Evolutionary conservation across 345 rosid species (phyloP).

Genomic region (Odontarrhena argentea): DNA sequence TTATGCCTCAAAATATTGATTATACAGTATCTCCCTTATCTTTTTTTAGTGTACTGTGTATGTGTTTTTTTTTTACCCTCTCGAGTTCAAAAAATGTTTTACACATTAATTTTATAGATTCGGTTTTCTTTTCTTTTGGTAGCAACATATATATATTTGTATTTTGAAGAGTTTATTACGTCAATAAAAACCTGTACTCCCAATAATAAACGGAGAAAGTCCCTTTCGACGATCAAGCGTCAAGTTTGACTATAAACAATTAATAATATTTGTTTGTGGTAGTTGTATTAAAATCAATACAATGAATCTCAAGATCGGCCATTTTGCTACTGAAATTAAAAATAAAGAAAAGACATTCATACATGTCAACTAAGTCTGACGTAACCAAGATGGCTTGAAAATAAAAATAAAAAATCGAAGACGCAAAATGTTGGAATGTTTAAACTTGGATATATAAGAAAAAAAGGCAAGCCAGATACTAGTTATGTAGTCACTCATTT

Average conservation of each 20-base stretch:
- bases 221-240: conserved; percentile 40
- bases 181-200: no score
- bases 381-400: conserved; percentile 12
- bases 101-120: no score
- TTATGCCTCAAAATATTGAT: no score
- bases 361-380: conserved; percentile 32
- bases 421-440: not conserved
- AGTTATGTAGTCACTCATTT: not conserved
- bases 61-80: not conserved
- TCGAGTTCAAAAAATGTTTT: no score
- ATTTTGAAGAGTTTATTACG: no score
- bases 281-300: not conserved
- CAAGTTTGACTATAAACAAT: conserved; percentile 35
- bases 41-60: no score
- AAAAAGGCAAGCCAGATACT: not conserved
- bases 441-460: not conserved
- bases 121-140: no score
- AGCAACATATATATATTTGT: no score
- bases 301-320: conserved; percentile 19
- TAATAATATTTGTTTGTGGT: no score
- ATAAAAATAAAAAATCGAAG: conserved; percentile 27
- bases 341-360: not conserved
- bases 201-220: conserved; percentile 1
- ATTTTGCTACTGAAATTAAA: not conserved
- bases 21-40: no score